Percentiles rank a stretch among this genome's conserved stretches.
These are phyloP conservation scores for Chlamydomonas eustigma DNA, from an alignment of 139 green algal species.

Conservation along the genomic window DNA sequence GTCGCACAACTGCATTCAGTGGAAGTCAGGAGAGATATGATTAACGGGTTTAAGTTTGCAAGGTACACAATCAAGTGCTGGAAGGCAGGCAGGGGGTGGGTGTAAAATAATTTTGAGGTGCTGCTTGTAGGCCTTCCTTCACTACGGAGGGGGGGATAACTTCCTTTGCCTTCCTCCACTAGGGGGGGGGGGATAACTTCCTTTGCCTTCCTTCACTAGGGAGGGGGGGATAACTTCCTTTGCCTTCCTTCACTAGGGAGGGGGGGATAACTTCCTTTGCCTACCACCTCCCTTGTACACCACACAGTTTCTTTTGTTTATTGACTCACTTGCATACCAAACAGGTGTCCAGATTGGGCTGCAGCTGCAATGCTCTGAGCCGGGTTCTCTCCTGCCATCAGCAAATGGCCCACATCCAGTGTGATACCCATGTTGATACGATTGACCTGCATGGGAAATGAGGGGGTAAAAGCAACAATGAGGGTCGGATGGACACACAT, in stretches of 20 bases:
- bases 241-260: not conserved
- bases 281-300: too few relatives aligned
- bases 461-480: not conserved
- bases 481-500: too few relatives aligned
- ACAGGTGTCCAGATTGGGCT: constrained; percentile 15
- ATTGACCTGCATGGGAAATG: not conserved
- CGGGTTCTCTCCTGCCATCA: constrained; percentile 63
- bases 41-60: too few relatives aligned
- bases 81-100: too few relatives aligned
- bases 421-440: constrained; percentile 61
- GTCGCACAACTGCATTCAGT: constrained; percentile 47
- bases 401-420: constrained; percentile 60
- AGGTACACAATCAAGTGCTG: too few relatives aligned
- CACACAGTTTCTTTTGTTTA: too few relatives aligned
- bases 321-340: constrained; percentile 21
- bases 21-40: too few relatives aligned
- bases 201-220: not conserved
- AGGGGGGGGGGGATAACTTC: constrained; percentile 30
- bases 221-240: constrained; percentile 35
- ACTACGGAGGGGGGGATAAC: constrained; percentile 12
- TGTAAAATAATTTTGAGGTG: not conserved
- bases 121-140: not conserved
- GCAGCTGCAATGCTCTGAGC: constrained; percentile 45
- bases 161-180: constrained; percentile 12
- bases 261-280: not conserved